A percentile compares a stretch with the other conserved stretches of the same genome.
phyloP scores from a whole-genome alignment of 2,329 filamentous ascomycete genomes.

The Sporothrix protearum region DNA sequence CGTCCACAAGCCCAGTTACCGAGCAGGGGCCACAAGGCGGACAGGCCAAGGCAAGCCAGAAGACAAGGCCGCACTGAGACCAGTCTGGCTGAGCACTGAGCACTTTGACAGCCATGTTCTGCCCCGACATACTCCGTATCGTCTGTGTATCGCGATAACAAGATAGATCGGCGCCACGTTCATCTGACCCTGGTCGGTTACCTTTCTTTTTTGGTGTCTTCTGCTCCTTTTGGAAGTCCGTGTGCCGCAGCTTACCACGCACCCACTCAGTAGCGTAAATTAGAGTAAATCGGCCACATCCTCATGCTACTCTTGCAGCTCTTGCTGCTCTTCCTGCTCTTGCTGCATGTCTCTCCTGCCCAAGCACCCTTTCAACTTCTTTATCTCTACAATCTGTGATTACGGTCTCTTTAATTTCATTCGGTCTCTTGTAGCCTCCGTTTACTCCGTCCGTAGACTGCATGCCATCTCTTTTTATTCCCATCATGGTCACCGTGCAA shows the following conservation, averaged over 20 bases:
- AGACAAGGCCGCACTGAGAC: background rate
- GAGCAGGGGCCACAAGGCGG: constrained; percentile 8
- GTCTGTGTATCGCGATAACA: background rate
- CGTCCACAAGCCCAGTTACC: background rate
- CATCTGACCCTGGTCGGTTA: background rate
- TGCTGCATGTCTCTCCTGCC: background rate
- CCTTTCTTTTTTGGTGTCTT: background rate
- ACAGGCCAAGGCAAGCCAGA: background rate
- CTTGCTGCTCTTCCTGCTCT: too few relatives aligned
- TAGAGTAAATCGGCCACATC: background rate
- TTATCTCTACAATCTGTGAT: background rate
- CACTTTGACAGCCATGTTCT: too few relatives aligned
- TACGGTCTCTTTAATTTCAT: background rate
- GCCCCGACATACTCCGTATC: background rate
- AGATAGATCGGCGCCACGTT: constrained; percentile 22
- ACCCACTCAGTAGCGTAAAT: background rate
- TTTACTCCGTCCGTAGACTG: background rate
- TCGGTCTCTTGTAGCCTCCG: background rate
- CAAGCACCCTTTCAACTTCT: background rate
- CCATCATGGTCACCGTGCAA: background rate
- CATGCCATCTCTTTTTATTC: background rate
- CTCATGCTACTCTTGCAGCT: background rate
- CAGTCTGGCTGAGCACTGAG: background rate
- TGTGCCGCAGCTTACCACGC: background rate
- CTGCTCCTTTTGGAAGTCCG: background rate